phyloP scores from a whole-genome alignment of 306 rosid species.

The Rosa multiflora region DNA sequence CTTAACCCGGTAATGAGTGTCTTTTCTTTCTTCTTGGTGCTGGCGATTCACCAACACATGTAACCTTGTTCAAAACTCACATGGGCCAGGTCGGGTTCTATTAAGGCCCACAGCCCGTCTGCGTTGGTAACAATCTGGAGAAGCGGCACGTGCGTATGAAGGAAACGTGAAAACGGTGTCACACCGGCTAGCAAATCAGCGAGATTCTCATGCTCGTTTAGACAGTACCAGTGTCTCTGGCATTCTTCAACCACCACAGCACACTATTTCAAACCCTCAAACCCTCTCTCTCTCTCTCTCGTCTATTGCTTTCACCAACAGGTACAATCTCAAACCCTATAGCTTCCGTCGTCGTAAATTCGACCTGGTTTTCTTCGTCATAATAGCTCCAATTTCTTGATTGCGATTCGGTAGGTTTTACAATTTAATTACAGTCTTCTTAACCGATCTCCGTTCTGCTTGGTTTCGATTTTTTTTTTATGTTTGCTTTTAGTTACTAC shows the following conservation, averaged over 20 bases:
- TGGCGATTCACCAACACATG: too few relatives aligned
- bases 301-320: not conserved
- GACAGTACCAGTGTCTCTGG: not conserved
- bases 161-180: slow-evolving; percentile 4
- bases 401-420: not conserved
- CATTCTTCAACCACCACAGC: not conserved
- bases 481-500: not conserved
- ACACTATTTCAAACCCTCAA: slow-evolving; percentile 1
- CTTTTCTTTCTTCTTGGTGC: too few relatives aligned
- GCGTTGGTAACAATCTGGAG: too few relatives aligned
- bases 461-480: too few relatives aligned
- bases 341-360: too few relatives aligned
- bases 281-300: slow-evolving; percentile 15
- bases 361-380: too few relatives aligned
- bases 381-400: slow-evolving; percentile 5
- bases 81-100: too few relatives aligned
- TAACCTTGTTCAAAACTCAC: too few relatives aligned
- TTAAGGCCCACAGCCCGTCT: too few relatives aligned
- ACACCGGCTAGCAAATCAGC: not conserved
- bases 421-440: not conserved
- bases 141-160: too few relatives aligned
- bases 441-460: slow-evolving; percentile 7
- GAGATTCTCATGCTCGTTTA: not conserved
- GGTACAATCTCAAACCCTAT: not conserved
- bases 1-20: too few relatives aligned